Evolutionary conservation across 352 stramenopile species (phyloP).

Genomic region (Phytophthora constricta): DNA sequence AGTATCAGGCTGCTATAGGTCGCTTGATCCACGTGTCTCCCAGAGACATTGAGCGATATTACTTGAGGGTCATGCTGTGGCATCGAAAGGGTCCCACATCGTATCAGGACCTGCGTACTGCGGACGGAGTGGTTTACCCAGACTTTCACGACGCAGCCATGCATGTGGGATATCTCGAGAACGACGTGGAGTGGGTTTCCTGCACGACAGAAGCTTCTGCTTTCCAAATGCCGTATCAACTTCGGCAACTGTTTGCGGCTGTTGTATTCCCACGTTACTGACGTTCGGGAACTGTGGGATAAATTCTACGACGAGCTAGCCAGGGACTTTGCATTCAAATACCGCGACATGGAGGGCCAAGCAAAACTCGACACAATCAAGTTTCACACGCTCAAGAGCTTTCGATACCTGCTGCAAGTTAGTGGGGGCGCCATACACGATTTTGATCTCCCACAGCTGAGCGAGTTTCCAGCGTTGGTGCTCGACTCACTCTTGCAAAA

Average conservation of each 20-base stretch:
- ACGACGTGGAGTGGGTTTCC: neutral
- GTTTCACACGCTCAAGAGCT: constrained; percentile 23
- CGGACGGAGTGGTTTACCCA: too few species aligned
- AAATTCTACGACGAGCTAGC: constrained; percentile 24
- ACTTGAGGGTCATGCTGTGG: too few species aligned
- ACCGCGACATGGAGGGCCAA: neutral
- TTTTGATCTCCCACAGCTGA: constrained; percentile 16
- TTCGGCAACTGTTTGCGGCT: neutral
- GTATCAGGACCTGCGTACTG: too few species aligned
- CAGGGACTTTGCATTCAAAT: constrained; percentile 3
- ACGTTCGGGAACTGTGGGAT: constrained; percentile 17
- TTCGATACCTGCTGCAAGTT: constrained; percentile 2
- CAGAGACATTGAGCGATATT: too few species aligned
- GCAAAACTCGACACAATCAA: constrained; percentile 10
- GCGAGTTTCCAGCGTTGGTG: constrained; percentile 4
- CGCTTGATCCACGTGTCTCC: too few species aligned
- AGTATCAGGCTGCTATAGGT: too few species aligned
- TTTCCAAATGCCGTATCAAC: neutral
- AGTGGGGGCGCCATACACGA: constrained; percentile 10
- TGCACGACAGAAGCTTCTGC: neutral
- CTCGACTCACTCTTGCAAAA: constrained; percentile 2
- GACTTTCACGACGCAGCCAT: too few species aligned
- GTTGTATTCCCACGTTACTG: neutral
- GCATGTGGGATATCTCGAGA: neutral
- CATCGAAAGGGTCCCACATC: too few species aligned